These are phyloP conservation scores for Apiotrichum akiyoshidainum DNA, from an alignment of 1,284 basidiomycete species.

Conservation along the genomic window DNA sequence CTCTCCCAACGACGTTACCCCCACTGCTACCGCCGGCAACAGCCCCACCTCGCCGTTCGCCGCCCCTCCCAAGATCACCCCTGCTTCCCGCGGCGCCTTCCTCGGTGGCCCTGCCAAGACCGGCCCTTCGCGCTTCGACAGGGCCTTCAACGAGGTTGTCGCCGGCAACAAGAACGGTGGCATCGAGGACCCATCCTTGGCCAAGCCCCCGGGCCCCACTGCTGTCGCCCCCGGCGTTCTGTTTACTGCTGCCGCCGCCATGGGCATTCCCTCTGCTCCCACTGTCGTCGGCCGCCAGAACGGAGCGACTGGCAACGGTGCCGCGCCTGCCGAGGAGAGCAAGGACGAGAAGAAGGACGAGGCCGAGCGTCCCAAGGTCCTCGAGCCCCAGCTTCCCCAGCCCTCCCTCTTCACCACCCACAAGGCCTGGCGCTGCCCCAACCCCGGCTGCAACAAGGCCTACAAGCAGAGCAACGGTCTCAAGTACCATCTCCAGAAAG, in stretches of 20 bases:
- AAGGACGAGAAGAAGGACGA: slow-evolving; percentile 7
- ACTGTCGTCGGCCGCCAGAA: slow-evolving; percentile 24
- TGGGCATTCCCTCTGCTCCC: slow-evolving; percentile 42
- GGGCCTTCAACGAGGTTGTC: slow-evolving; percentile 48
- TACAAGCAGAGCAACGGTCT: slow-evolving; percentile 97
- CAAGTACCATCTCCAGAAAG: slow-evolving; percentile 86
- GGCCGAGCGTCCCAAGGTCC: slow-evolving; percentile 16
- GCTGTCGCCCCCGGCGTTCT: slow-evolving; percentile 46
- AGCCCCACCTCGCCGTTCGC: slow-evolving; percentile 36
- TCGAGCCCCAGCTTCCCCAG: slow-evolving; percentile 38
- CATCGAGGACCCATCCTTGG: slow-evolving; percentile 23
- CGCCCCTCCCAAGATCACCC: slow-evolving; percentile 37
- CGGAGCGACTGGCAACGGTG: not conserved
- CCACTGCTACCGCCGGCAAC: slow-evolving; percentile 33
- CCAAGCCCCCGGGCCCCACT: slow-evolving; percentile 35
- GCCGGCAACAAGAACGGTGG: slow-evolving; percentile 43
- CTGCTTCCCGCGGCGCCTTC: slow-evolving; percentile 33
- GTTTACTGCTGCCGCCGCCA: slow-evolving; percentile 37
- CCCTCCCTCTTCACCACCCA: slow-evolving; percentile 54
- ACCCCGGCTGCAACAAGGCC: slow-evolving; percentile 94
- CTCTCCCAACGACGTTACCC: slow-evolving; percentile 23
- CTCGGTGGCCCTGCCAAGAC: slow-evolving; percentile 21
- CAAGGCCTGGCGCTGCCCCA: slow-evolving; percentile 95
- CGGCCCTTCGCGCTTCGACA: slow-evolving; percentile 39
- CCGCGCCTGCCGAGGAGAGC: not conserved